Evolutionary conservation across 192 early-diverging fungal species (phyloP), one percentile per base, ranked within the genome.

Genomic region (Spinellus fusiger): DNA sequence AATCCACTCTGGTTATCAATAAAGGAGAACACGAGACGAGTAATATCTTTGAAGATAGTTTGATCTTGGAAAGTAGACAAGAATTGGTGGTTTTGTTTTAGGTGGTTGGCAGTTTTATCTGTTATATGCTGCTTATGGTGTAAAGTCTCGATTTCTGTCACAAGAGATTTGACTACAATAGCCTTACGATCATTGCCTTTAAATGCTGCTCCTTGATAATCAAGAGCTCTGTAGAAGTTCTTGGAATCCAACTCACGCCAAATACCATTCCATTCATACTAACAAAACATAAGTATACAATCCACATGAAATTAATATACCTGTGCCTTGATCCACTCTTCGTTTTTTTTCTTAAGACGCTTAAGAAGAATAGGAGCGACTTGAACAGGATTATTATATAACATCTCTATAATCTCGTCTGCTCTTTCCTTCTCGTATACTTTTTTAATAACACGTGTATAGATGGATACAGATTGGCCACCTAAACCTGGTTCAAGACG

Each of bases 331-430:
- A 90, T 90, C 95, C 94, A 98, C 68, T 98, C 95, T 73, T 99
- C 95, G 70, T 98, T 93, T 70, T 99, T 99, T 66, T 98, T 95
- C 77, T 95, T 95, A 23, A 99, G 75, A 20, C 97, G 86, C 68
- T 89, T 92, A 25, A 99, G 73, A 44, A 99, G 90, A 20, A 99
- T 85, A 1, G 97, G 97, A 12, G 98, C 89, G 1, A 93, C 92
- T 6, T 89, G 85, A 0, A 87, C 86, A 5, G 96, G 95, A 62
- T 93, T 94, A 35, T 86, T 84, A 69, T 98, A 93, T 64, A 99
- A 76, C 5, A 90, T 83, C 37, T 96, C 90, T 72, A 98, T 88
- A 7, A 99, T 87, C 61, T 99, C 95, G 5, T 79, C 48, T 3
- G 90, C 93, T 13, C 92, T 84, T 46, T 89, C 91, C 27, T 71